Percentiles rank a stretch among this genome's conserved stretches.
phyloP scores from a whole-genome alignment of 2,329 filamentous ascomycete genomes.

The Aspergillus sp. region DNA sequence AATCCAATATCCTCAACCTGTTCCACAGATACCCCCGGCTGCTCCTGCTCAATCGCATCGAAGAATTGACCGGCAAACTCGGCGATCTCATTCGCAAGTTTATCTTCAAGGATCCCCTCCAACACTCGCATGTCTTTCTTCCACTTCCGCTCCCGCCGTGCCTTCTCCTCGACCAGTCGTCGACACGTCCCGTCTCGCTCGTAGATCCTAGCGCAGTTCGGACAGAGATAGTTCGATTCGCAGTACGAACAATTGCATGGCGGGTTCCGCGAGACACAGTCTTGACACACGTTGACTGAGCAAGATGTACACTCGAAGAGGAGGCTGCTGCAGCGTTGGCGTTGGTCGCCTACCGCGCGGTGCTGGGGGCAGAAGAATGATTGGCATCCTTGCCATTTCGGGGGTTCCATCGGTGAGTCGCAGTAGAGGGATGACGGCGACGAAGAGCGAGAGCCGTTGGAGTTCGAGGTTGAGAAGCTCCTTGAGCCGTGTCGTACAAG shows the following conservation, averaged over 20 bases:
- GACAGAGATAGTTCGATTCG: slow-evolving; percentile 37
- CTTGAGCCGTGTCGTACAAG: slow-evolving; percentile 25
- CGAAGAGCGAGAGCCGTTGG: slow-evolving; percentile 35
- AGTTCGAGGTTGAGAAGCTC: slow-evolving; percentile 33
- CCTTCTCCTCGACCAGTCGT: slow-evolving; percentile 32
- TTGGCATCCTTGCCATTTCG: slow-evolving; percentile 42
- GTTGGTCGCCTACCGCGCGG: slow-evolving; percentile 39
- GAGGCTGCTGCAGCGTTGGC: slow-evolving; percentile 37
- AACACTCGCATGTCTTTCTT: slow-evolving; percentile 36
- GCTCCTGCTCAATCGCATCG: slow-evolving; percentile 16
- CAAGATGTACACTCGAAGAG: slow-evolving; percentile 42
- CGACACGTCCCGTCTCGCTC: slow-evolving; percentile 36
- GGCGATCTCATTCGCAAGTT: slow-evolving; percentile 37
- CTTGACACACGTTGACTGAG: slow-evolving; percentile 41
- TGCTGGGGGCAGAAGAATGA: slow-evolving; percentile 43
- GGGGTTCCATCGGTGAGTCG: slow-evolving; percentile 29
- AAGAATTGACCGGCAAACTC: slow-evolving; percentile 38
- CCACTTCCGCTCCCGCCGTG: slow-evolving; percentile 33
- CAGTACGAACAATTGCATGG: slow-evolving; percentile 41
- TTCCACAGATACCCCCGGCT: not conserved
- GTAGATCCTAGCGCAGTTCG: slow-evolving; percentile 36
- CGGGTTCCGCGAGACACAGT: slow-evolving; percentile 35
- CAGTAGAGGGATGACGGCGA: slow-evolving; percentile 33
- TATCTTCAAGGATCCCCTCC: slow-evolving; percentile 33
- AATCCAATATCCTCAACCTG: slow-evolving; percentile 9